These are phyloP conservation scores for Ilex asprella DNA, from an alignment of 257 asterid species.

Conservation along the genomic window DNA sequence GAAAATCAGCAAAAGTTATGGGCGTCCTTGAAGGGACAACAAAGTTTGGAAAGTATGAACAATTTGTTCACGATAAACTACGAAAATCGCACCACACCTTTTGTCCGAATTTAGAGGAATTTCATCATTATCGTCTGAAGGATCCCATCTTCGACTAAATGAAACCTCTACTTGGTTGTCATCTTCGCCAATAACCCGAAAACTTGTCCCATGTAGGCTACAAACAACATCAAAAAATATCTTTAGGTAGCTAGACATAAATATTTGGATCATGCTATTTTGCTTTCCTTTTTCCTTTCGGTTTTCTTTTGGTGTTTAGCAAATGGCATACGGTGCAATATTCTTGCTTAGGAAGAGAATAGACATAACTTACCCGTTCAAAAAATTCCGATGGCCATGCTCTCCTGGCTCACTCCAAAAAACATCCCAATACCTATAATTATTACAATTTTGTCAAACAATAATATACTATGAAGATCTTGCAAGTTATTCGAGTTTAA, in stretches of 20 bases:
- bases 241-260: too few relatives aligned
- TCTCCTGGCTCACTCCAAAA: conserved; percentile 14
- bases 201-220: conserved; percentile 24
- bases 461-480: neutral
- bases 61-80: neutral
- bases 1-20: neutral
- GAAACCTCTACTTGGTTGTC: conserved; percentile 27
- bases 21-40: neutral
- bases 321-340: neutral
- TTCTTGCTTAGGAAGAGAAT: neutral
- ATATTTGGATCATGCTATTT: too few relatives aligned
- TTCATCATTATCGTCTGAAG: neutral
- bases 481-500: neutral
- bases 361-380: conserved; percentile 13
- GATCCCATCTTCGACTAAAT: conserved; percentile 27
- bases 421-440: conserved; percentile 29
- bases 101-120: conserved; percentile 27
- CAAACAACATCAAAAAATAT: neutral
- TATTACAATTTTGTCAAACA: neutral
- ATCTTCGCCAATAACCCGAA: conserved; percentile 17
- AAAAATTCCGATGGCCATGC: conserved; percentile 2
- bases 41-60: neutral
- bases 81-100: conserved; percentile 11
- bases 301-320: too few relatives aligned
- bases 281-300: too few relatives aligned